Base-by-base conservation (phyloP, 306 rosid species). In the Rubus idaeus region DNA sequence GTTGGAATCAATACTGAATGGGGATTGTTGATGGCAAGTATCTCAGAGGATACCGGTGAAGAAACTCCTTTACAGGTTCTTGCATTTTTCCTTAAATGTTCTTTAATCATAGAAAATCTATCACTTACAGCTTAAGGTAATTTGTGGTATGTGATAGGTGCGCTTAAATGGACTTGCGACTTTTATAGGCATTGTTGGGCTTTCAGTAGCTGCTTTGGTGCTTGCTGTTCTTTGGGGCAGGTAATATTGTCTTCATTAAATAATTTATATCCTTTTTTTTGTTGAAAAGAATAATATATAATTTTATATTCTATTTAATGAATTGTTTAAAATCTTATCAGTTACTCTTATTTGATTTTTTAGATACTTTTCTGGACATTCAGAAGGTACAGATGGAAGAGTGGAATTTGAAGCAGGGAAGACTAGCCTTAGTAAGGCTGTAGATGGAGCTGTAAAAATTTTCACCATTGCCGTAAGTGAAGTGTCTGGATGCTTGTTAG, bases 21-120 rank as follows among this genome's bases (percentile, higher is more conserved):
- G 98, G 98, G 98, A 81, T 84, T 95, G 86, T 82, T 95, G 94
- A 95, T 95, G 98, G 97, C 98, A 65, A 95, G 98, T 74, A 95
- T 95, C 82, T 92, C 98, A 26, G 98, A 95, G 77, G 98, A 95
- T 79, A 95, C 83, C 1, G 98, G 97, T 61, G 97, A 95, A 88
- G 98, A 95, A 90, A 95, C 98, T 80, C 98, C 98, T 3, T 86
- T 95, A 77, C 98, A 95, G 98, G 98, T 95, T 41, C 70, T 80
- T 60, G 40, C 78, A 44, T 45, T 51, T n/a, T 35, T 71, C 53
- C 75, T 58, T 39, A 77, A 16, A 76, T 57, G 70, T 74, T 79
- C 64, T 80, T 79, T 60, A 49, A 68, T 66, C 39, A 73, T 49
- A 37, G 49, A 51, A 41, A 45, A 39, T 73, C 20, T 41, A 23